Percentiles rank a stretch among this genome's conserved stretches.
Evolutionary conservation across 495 filamentous ascomycete species (phyloP).

Genomic region (Opeltia flavorubescens): DNA sequence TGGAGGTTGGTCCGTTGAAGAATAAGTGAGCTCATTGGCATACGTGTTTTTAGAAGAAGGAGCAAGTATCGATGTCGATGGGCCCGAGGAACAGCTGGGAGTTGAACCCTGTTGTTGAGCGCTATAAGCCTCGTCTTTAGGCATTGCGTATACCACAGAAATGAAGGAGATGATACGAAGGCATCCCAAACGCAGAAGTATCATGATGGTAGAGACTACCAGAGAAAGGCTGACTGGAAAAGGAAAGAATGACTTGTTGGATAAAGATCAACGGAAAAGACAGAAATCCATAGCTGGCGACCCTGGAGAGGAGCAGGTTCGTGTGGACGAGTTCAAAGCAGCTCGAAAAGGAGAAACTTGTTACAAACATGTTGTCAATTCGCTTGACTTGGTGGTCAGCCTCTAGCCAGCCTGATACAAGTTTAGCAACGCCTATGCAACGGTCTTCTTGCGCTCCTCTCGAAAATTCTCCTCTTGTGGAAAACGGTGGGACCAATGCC

Average conservation of each 20-base stretch:
- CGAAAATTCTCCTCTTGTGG: background rate
- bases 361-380: background rate
- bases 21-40: background rate
- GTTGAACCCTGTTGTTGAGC: background rate
- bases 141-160: background rate
- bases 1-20: background rate
- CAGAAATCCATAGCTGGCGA: background rate
- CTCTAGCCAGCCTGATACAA: background rate
- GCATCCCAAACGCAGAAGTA: background rate
- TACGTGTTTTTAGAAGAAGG: background rate
- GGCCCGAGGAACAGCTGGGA: background rate
- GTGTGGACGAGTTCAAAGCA: background rate
- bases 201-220: background rate
- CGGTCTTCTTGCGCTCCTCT: slow-evolving; percentile 1
- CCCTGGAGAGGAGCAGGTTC: no score
- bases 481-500: background rate
- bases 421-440: background rate
- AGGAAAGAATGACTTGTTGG: no score
- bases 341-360: background rate
- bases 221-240: no score
- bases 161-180: background rate
- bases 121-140: background rate
- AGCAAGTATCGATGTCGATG: background rate
- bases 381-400: background rate
- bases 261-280: no score